A percentile compares a stretch with the other conserved stretches of the same genome.
These are phyloP conservation scores for Apiotrichum domesticum DNA, from an alignment of 1,284 basidiomycete genomes.

Conservation along the genomic window DNA sequence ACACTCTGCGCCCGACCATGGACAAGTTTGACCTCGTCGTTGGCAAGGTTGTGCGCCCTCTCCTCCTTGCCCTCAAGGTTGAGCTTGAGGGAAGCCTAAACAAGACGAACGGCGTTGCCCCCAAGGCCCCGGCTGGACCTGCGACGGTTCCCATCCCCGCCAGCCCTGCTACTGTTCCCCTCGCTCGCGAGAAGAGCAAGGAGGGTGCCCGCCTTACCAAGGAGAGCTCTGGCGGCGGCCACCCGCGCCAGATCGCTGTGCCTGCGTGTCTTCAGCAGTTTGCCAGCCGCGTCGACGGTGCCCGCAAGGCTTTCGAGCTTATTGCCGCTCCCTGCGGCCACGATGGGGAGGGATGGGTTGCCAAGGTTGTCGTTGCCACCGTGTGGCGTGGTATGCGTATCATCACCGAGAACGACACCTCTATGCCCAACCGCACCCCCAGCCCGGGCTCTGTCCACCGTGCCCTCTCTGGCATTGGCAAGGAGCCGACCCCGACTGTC, in stretches of 20 bases:
- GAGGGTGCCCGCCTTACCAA: conserved; percentile 31
- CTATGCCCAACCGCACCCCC: conserved; percentile 27
- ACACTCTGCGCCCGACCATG: conserved; percentile 56
- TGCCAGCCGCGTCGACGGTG: conserved; percentile 42
- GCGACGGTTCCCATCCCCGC: conserved; percentile 26
- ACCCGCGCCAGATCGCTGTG: conserved; percentile 30
- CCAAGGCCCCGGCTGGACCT: conserved; percentile 33
- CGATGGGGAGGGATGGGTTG: conserved; percentile 48
- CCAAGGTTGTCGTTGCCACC: conserved; percentile 44
- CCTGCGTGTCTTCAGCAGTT: conserved; percentile 44
- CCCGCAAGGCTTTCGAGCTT: conserved; percentile 41
- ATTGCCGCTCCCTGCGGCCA: conserved; percentile 43
- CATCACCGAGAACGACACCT: conserved; percentile 32
- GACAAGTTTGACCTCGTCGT: conserved; percentile 52
- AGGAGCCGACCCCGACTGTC: conserved; percentile 26
- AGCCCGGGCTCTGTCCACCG: conserved; percentile 36
- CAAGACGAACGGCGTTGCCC: conserved; percentile 30
- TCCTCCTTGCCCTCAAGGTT: conserved; percentile 40
- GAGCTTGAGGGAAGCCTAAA: conserved; percentile 40
- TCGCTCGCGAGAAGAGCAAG: conserved; percentile 29
- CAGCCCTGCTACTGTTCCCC: conserved; percentile 11
- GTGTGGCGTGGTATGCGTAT: conserved; percentile 47
- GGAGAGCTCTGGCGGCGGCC: conserved; percentile 32
- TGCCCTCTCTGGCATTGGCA: conserved; percentile 37
- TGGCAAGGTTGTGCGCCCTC: conserved; percentile 45